Evolutionary conservation across 2,329 filamentous ascomycete genomes (phyloP).

Genomic region (Fusarium sp.): DNA sequence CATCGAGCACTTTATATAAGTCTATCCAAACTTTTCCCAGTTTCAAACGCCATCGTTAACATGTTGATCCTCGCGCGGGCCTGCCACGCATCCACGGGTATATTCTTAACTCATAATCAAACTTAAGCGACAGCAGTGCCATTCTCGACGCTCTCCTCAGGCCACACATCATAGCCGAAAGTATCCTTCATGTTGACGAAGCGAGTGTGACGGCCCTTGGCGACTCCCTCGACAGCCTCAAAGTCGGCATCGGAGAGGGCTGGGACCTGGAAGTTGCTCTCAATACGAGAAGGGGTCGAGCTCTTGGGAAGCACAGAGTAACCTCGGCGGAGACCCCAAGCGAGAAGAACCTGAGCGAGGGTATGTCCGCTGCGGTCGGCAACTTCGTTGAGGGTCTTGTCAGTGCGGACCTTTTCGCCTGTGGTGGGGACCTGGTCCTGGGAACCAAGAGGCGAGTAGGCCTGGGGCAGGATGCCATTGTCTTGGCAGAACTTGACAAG

Average conservation of each 20-base stretch:
- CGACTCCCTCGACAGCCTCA: constrained; percentile 49
- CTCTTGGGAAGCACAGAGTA: constrained; percentile 78
- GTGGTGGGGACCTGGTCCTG: constrained; percentile 49
- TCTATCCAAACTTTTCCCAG: constrained; percentile 15
- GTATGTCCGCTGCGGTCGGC: constrained; percentile 63
- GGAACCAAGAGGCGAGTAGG: constrained; percentile 72
- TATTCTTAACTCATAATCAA: constrained; percentile 23
- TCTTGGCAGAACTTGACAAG: constrained; percentile 64
- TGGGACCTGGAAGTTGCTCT: constrained; percentile 42
- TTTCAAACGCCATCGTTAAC: constrained; percentile 21
- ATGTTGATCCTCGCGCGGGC: constrained; percentile 8
- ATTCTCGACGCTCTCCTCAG: constrained; percentile 58
- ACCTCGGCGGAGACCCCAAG: constrained; percentile 72
- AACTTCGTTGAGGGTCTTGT: constrained; percentile 57
- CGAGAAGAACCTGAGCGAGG: constrained; percentile 62
- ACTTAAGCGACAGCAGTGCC: constrained; percentile 26
- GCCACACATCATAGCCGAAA: constrained; percentile 79
- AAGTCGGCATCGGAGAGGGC: constrained; percentile 65
- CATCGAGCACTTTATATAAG: not conserved
- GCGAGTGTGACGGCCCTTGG: constrained; percentile 70
- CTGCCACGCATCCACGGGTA: constrained; percentile 23
- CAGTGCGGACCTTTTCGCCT: constrained; percentile 45
- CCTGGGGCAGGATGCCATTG: constrained; percentile 61
- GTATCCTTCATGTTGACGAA: constrained; percentile 88
- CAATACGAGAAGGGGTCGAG: constrained; percentile 72